Evolutionary conservation across 495 filamentous ascomycete species (phyloP).

Genomic region (Neurospora africana): DNA sequence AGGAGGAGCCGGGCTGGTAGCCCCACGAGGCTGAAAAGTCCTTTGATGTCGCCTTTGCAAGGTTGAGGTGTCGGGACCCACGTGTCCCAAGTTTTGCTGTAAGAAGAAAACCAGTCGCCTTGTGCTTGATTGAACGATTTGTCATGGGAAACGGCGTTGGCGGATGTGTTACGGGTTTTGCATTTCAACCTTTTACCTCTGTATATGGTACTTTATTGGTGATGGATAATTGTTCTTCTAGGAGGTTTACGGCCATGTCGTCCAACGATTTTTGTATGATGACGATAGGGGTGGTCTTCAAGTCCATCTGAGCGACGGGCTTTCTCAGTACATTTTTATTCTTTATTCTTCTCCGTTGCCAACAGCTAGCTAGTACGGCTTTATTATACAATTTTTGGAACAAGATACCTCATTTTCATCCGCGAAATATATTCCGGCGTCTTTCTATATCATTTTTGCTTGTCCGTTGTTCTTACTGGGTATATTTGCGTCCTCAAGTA

Average conservation of each 20-base stretch:
- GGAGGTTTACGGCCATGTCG: neutral
- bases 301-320: neutral
- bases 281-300: neutral
- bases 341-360: neutral
- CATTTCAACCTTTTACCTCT: neutral
- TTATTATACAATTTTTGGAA: neutral
- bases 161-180: neutral
- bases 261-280: neutral
- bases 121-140: neutral
- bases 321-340: neutral
- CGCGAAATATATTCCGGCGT: neutral
- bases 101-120: neutral
- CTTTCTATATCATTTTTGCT: neutral
- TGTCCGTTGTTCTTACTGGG: neutral
- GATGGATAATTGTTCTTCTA: neutral
- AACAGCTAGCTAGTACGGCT: neutral
- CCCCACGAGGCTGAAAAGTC: constrained; percentile 55
- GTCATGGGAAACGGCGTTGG: neutral
- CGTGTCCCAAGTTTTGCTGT: neutral
- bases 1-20: constrained; percentile 52
- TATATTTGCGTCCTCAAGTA: neutral
- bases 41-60: constrained; percentile 42
- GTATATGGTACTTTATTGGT: neutral
- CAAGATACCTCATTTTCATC: neutral
- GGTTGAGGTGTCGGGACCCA: constrained; percentile 14